These are phyloP conservation scores for Alternaria hordeiaustralica DNA, from an alignment of 2,329 filamentous ascomycete genomes.

Conservation along the genomic window DNA sequence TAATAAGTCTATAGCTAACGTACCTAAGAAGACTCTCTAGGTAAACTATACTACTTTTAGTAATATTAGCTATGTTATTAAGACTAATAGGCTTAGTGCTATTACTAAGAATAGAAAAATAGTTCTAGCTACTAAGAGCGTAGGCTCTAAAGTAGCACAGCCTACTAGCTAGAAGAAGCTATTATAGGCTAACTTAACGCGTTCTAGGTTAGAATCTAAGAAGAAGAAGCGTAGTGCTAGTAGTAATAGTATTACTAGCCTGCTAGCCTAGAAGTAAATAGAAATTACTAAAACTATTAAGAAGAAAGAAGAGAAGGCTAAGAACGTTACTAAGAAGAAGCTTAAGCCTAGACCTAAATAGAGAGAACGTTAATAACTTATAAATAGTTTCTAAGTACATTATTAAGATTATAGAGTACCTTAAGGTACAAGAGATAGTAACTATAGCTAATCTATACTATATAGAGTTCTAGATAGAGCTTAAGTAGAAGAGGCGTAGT, in stretches of 20 bases:
- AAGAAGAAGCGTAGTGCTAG: conserved; percentile 80
- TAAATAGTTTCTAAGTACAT: conserved; percentile 98
- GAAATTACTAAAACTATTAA: conserved; percentile 60
- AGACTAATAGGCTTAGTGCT: conserved; percentile 63
- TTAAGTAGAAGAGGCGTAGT: conserved; percentile 98
- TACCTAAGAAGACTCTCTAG: conserved; percentile 57
- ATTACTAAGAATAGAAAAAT: conserved; percentile 71
- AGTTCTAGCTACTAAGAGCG: conserved; percentile 64
- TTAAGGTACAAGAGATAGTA: conserved; percentile 80
- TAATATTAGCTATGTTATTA: conserved; percentile 94
- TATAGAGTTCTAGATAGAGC: conserved; percentile 91
- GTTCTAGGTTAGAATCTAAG: conserved; percentile 70
- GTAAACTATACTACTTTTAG: conserved; percentile 82
- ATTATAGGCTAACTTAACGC: conserved; percentile 64
- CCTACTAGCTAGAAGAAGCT: conserved; percentile 81
- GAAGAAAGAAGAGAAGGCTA: conserved; percentile 49
- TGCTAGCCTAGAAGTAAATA: conserved; percentile 71
- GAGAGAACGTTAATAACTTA: conserved; percentile 89
- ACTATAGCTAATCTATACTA: conserved; percentile 90
- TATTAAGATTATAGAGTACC: conserved; percentile 95
- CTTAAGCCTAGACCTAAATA: conserved; percentile 68
- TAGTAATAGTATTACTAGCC: conserved; percentile 71
- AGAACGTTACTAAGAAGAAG: conserved; percentile 24
- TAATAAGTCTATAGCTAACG: conserved; percentile 48
- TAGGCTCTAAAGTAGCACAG: conserved; percentile 79